phyloP scores from a whole-genome alignment of 805 yeast species.

The Groenewaldozyma tartarivorans region DNA sequence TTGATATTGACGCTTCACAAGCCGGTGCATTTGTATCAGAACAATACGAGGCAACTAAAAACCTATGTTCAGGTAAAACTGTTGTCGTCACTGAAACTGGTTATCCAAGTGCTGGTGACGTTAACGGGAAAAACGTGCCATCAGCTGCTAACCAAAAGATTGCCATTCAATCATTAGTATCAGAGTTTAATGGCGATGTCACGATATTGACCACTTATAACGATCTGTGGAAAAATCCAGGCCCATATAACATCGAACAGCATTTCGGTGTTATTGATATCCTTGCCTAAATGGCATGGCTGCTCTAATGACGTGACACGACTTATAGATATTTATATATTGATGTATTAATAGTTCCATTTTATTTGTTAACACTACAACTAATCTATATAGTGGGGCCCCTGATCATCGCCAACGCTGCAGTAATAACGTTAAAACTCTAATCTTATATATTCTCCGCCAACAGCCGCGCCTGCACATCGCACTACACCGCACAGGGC shows the following conservation, averaged over 20 bases:
- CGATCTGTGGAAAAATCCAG: conserved; percentile 83
- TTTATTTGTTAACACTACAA: too few species aligned
- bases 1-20: conserved; percentile 45
- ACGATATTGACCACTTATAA: conserved; percentile 69
- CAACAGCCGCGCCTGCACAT: too few species aligned
- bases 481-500: too few species aligned
- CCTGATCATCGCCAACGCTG: too few species aligned
- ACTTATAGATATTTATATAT: too few species aligned
- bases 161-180: conserved; percentile 58
- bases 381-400: too few species aligned
- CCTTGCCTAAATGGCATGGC: conserved; percentile 12
- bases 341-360: too few species aligned
- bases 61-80: conserved; percentile 43
- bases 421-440: too few species aligned
- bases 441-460: too few species aligned
- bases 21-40: conserved; percentile 65
- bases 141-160: conserved; percentile 54
- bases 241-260: conserved; percentile 78
- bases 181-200: conserved; percentile 42
- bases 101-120: conserved; percentile 66
- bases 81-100: conserved; percentile 80
- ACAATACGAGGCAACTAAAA: conserved; percentile 47
- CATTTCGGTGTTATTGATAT: conserved; percentile 51
- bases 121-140: conserved; percentile 70
- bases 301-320: too few species aligned